phyloP scores from a whole-genome alignment of 176 grass and related monocot species.

The Elymus sibiricus region DNA sequence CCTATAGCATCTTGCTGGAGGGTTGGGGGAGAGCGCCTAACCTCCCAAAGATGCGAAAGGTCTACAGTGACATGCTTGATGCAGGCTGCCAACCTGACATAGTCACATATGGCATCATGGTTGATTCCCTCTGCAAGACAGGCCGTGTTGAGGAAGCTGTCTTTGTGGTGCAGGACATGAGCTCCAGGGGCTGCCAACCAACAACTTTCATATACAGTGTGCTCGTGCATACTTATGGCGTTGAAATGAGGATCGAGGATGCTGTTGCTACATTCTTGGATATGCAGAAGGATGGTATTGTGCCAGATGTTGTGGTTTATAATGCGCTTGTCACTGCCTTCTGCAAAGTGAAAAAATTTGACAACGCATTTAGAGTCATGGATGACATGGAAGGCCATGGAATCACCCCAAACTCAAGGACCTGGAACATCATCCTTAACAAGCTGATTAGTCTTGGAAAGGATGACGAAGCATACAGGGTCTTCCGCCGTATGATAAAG shows the following conservation, averaged over 20 bases:
- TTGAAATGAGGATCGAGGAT: slow-evolving; percentile 82
- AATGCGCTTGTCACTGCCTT: slow-evolving; percentile 84
- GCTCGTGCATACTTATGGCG: slow-evolving; percentile 75
- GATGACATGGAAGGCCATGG: slow-evolving; percentile 80
- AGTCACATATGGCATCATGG: slow-evolving; percentile 94
- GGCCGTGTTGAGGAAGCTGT: slow-evolving; percentile 73
- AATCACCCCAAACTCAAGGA: slow-evolving; percentile 68
- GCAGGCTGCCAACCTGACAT: slow-evolving; percentile 79
- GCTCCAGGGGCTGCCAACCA: slow-evolving; percentile 47
- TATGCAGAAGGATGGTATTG: slow-evolving; percentile 75
- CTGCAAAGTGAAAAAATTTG: slow-evolving; percentile 73
- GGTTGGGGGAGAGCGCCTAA: slow-evolving; percentile 91
- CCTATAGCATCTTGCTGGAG: slow-evolving; percentile 96
- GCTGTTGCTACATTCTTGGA: slow-evolving; percentile 80
- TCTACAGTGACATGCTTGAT: slow-evolving; percentile 63
- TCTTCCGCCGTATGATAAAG: slow-evolving; percentile 85
- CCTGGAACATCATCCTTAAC: slow-evolving; percentile 84
- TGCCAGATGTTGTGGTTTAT: slow-evolving; percentile 83
- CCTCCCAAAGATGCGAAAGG: slow-evolving; percentile 86
- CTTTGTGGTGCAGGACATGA: slow-evolving; percentile 66
- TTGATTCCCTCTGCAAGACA: slow-evolving; percentile 83
- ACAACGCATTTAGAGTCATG: slow-evolving; percentile 76
- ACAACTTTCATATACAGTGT: slow-evolving; percentile 88
- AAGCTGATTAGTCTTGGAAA: slow-evolving; percentile 59
- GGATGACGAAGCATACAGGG: slow-evolving; percentile 66